These are phyloP conservation scores for Xylaria nigripes DNA, from an alignment of 495 filamentous ascomycete genomes.

Conservation along the genomic window DNA sequence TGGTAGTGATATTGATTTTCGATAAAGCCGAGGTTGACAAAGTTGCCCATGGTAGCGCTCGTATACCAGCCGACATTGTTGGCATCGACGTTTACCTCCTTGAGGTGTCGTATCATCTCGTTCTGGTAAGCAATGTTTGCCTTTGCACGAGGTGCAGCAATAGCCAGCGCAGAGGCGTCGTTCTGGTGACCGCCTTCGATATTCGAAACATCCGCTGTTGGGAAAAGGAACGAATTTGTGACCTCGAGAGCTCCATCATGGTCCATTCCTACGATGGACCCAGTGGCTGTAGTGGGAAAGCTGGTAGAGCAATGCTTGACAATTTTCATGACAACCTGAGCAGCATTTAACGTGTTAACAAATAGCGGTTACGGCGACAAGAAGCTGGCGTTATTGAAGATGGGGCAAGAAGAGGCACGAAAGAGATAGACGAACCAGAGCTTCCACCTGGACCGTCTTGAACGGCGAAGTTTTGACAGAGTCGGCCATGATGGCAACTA, in stretches of 20 bases:
- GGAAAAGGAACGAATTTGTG: conserved; percentile 94
- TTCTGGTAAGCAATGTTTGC: conserved; percentile 81
- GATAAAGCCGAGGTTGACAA: conserved; percentile 86
- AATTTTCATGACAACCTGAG: conserved; percentile 90
- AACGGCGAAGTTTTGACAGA: conserved; percentile 53
- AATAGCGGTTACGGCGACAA: conserved; percentile 7
- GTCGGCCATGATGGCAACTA: conserved; percentile 33
- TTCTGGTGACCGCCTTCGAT: conserved; percentile 68
- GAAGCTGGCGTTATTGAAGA: conserved; percentile 9
- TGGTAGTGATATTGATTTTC: conserved; percentile 98
- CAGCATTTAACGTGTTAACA: conserved; percentile 8
- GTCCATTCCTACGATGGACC: conserved; percentile 90
- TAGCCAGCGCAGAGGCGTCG: conserved; percentile 67
- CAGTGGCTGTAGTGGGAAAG: conserved; percentile 86
- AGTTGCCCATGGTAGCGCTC: conserved; percentile 97
- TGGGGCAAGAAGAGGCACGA: conserved; percentile 7
- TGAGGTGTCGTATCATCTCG: conserved; percentile 93
- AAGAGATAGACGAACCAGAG: conserved; percentile 51
- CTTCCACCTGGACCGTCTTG: conserved; percentile 77
- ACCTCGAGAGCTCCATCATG: conserved; percentile 72
- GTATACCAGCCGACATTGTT: conserved; percentile 99
- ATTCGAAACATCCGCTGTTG: conserved; percentile 64
- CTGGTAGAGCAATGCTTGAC: conserved; percentile 81
- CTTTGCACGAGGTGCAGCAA: conserved; percentile 85
- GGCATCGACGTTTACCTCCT: conserved; percentile 96